Base-by-base conservation (phyloP, 208 protist genomes). In the Trypanosoma lewisi region DNA sequence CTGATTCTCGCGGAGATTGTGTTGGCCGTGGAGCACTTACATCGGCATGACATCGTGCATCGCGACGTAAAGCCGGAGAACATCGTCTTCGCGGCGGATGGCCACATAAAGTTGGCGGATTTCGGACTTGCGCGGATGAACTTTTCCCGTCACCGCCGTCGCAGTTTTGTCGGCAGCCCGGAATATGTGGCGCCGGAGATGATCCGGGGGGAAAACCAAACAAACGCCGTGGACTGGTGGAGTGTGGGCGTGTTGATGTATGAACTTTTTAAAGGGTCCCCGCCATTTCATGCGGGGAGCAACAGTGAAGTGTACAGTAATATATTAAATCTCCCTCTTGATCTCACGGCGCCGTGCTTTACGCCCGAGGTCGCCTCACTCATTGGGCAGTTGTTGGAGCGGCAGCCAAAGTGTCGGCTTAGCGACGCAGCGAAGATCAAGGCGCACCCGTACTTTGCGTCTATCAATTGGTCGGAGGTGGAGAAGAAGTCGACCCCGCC, bases 141-240 rank as follows among this genome's bases (percentile, higher is more conserved):
- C 59, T 87, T 93, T 62, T 88, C 83, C 2, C 65, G 59, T 34
- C 66, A 66, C 14, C 78, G 78, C 14, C 83, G 83, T 2, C 68
- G 85, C 55, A 96, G 91, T 52, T 96, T 98, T 53, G 88, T 96
- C 23, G 93, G 93, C 23, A 96, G 87, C 44, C 77, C 93, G 16
- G 80, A 93, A 67, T 96, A 95, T 77, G 62, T 97, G 17, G 79
- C 97, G 0, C 93, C 96, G 1, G 95, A 98, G 73, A 90, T 93
- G 41, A 79, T 99, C 23, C 70, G 78, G 41, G 82, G 89, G 0
- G 78, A 91, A 31, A 73, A 75, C 5, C 93, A 99, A 76, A 97
- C 95, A 31, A 89, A 82, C 25, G 89, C 94, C n/a, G 80, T 98
- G 14, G 98, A 99, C 69, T 98, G 95, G 96, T 99, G 98, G 97